Evolutionary conservation across 208 protist species (phyloP).

Genomic region (Endotrypanum monterogeii): DNA sequence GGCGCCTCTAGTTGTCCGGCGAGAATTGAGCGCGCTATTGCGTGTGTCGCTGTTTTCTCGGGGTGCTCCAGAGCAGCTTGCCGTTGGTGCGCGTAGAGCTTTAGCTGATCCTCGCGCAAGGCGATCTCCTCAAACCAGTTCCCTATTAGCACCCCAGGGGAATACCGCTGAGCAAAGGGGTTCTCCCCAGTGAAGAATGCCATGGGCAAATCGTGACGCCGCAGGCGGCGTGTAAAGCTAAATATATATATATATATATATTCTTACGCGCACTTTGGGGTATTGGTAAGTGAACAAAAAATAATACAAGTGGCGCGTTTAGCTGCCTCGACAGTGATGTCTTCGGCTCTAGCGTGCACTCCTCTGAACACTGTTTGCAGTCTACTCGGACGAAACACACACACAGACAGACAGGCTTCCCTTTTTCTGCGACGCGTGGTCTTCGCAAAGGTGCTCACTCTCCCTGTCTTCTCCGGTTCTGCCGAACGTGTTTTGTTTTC

Average conservation of each 20-base stretch:
- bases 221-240: too few species aligned
- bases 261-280: background rate
- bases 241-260: background rate
- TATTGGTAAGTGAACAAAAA: background rate
- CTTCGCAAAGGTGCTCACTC: background rate
- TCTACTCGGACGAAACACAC: background rate
- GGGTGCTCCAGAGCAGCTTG: slow-evolving; percentile 5
- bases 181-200: slow-evolving; percentile 33
- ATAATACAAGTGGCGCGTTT: background rate
- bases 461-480: background rate
- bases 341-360: background rate
- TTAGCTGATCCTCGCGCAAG: slow-evolving; percentile 66
- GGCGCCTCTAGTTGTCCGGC: slow-evolving; percentile 35
- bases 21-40: slow-evolving; percentile 7
- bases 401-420: background rate
- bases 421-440: background rate
- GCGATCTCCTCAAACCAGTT: slow-evolving; percentile 91
- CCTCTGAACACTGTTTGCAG: background rate
- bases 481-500: background rate
- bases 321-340: background rate
- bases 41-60: slow-evolving; percentile 1
- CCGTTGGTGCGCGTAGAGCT: slow-evolving; percentile 47
- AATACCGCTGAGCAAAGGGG: slow-evolving; percentile 62
- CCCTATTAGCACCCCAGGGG: slow-evolving; percentile 79
- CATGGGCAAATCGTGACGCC: background rate